phyloP scores from a whole-genome alignment of 2,329 filamentous ascomycete genomes.

The Pseudogymnoascus sp. region DNA sequence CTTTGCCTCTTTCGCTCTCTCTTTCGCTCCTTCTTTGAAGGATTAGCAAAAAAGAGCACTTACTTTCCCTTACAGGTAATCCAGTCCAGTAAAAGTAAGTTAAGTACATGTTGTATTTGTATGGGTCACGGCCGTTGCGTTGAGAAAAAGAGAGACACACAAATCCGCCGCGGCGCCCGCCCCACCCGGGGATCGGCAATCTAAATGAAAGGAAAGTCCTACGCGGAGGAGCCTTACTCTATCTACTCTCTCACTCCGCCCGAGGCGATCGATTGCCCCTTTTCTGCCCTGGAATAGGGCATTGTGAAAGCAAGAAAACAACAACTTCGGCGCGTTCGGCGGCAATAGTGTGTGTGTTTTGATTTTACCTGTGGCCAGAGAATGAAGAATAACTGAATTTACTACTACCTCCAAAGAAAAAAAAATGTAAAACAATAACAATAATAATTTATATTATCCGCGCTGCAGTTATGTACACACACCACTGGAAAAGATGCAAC shows the following conservation, averaged over 20 bases:
- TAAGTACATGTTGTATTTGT: not conserved
- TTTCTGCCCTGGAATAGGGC: not conserved
- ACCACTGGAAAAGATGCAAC: not conserved
- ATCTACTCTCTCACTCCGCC: slow-evolving; percentile 4
- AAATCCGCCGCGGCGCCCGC: not conserved
- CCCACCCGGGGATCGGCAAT: slow-evolving; percentile 2
- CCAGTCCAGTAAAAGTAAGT: not conserved
- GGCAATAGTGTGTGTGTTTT: not conserved
- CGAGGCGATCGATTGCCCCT: slow-evolving; percentile 4
- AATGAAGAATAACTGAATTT: too few relatives aligned
- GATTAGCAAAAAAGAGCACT: not conserved
- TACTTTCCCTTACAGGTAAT: not conserved
- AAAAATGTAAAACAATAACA: slow-evolving; percentile 5
- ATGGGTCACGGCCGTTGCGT: slow-evolving; percentile 5
- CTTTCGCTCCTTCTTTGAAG: not conserved
- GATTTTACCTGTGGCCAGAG: not conserved
- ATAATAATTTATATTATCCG: slow-evolving; percentile 5
- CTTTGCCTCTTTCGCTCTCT: not conserved
- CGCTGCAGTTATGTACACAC: not conserved
- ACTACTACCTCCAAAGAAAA: not conserved
- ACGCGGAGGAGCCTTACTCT: slow-evolving; percentile 2
- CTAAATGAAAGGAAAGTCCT: slow-evolving; percentile 3
- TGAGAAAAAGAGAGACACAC: not conserved
- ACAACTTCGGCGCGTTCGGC: not conserved
- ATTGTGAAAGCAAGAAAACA: not conserved